Base-by-base conservation (phyloP, 768 basidiomycete genomes). In the Leccinellum luteum region DNA sequence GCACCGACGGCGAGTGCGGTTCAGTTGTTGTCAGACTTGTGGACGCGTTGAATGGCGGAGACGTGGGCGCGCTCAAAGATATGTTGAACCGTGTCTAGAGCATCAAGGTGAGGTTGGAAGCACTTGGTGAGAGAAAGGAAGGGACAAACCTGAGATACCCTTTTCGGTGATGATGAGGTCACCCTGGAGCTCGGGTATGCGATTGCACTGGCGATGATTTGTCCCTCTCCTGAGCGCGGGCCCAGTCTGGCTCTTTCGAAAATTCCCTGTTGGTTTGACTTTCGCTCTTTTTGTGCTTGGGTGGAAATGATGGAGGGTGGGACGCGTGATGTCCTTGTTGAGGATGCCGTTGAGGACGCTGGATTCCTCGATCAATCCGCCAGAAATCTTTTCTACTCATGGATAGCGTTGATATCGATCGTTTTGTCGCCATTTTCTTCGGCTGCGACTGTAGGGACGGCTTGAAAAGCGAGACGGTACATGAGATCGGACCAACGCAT, bases 281-380 rank as follows among this genome's bases (percentile, higher is more conserved):
- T 78, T 98, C 97, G 27, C 96, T 96, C 80, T 98, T 98, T 78
- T 98, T 99, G 78, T 99, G 98, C 77, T 98, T 96, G 56, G 98
- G 75, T 10, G 95, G 94, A 72, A 23, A 98, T 77, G 50, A 99
- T 90, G 13, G 95, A 10, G 97, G 95, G 74, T 98, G 97, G 0
- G 25, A 25, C 25, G 4, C 25, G 94, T 97, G 66, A 99, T 90
- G 70, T 98, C 97, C 80, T 99, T 98, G 84, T 98, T 99, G 66
- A 98, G 74, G 54, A 99, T 89, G 48, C 97, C 96, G 53, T 80
- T 84, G 55, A 98, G 73, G 4, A 98, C 96, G 59, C 77, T 75
- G 58, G 89, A 92, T 59, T 95, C 83, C 76, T 99, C 97, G 66
- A 99, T 98, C 75, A 96, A 94, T 12, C 96, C 96, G 9, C 97